These are phyloP conservation scores for Neurospora intermedia DNA, from an alignment of 495 filamentous ascomycete genomes.

Conservation along the genomic window DNA sequence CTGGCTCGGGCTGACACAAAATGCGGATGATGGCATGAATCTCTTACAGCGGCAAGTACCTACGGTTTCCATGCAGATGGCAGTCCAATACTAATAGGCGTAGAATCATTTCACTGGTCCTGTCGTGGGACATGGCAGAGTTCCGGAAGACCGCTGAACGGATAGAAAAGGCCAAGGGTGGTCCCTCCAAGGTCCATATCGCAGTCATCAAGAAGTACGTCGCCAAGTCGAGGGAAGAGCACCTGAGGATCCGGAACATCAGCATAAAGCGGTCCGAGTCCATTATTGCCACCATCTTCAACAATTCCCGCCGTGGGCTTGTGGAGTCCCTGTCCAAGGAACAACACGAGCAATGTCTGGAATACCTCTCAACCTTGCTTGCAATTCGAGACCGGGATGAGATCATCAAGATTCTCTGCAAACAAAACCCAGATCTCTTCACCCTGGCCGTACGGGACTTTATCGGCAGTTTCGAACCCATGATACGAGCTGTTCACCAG, in stretches of 20 bases:
- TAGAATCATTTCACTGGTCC: constrained; percentile 52
- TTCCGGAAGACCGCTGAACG: constrained; percentile 42
- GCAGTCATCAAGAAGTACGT: constrained; percentile 39
- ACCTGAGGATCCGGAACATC: constrained; percentile 32
- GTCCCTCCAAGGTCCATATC: constrained; percentile 37
- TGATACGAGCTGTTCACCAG: constrained; percentile 53
- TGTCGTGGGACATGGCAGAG: constrained; percentile 50
- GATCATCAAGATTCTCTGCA: constrained; percentile 46
- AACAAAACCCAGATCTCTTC: constrained; percentile 46
- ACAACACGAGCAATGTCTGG: constrained; percentile 43
- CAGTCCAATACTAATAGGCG: constrained; percentile 1
- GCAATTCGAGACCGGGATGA: constrained; percentile 52
- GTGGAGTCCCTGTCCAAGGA: constrained; percentile 29
- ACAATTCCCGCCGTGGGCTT: constrained; percentile 17
- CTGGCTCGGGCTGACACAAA: constrained; percentile 51
- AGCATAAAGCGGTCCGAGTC: constrained; percentile 31
- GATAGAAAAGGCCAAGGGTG: constrained; percentile 40
- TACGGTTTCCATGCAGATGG: not conserved
- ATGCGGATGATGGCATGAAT: constrained; percentile 57
- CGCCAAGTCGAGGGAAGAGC: constrained; percentile 31
- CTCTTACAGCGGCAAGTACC: constrained; percentile 47
- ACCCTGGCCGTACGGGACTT: constrained; percentile 46
- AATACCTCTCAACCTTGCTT: constrained; percentile 48
- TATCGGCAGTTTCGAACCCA: constrained; percentile 51
- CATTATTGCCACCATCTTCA: constrained; percentile 42